Conservation (phyloP, 495 filamentous ascomycete species). For the Pseudevernia furfuracea region DNA sequence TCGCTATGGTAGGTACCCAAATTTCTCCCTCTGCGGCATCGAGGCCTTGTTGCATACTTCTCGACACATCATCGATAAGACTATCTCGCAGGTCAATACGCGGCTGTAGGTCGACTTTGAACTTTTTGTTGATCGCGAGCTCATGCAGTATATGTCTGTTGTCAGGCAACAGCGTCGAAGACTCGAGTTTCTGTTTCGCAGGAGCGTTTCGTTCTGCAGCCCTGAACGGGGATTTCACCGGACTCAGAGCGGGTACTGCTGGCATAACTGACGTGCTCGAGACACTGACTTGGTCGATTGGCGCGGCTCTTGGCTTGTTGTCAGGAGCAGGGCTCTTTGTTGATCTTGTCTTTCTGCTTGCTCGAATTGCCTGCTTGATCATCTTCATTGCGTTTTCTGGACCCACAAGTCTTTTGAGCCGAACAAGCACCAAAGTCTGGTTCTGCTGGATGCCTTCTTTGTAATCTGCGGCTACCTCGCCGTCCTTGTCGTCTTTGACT, state of each 20-base stretch:
- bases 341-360: constrained; percentile 62
- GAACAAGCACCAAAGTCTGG: constrained; percentile 77
- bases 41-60: constrained; percentile 68
- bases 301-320: constrained; percentile 55
- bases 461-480: constrained; percentile 82
- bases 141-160: constrained; percentile 87
- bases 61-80: constrained; percentile 58
- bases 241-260: constrained; percentile 35
- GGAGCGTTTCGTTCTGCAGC: constrained; percentile 29
- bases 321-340: constrained; percentile 66
- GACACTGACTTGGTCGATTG: constrained; percentile 4
- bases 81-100: constrained; percentile 45
- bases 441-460: constrained; percentile 89
- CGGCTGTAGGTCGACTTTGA: constrained; percentile 47
- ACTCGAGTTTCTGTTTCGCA: constrained; percentile 36
- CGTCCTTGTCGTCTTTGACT: constrained; percentile 81
- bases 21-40: constrained; percentile 59
- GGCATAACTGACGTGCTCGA: constrained; percentile 32
- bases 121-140: constrained; percentile 84
- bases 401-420: constrained; percentile 85
- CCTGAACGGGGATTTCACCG: constrained; percentile 35
- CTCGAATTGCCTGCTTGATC: constrained; percentile 74
- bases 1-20: constrained; percentile 78
- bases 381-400: constrained; percentile 71
- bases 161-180: constrained; percentile 63